phyloP scores from a whole-genome alignment of 148 eudicot species.

The Vaccinium vitisidaea region DNA sequence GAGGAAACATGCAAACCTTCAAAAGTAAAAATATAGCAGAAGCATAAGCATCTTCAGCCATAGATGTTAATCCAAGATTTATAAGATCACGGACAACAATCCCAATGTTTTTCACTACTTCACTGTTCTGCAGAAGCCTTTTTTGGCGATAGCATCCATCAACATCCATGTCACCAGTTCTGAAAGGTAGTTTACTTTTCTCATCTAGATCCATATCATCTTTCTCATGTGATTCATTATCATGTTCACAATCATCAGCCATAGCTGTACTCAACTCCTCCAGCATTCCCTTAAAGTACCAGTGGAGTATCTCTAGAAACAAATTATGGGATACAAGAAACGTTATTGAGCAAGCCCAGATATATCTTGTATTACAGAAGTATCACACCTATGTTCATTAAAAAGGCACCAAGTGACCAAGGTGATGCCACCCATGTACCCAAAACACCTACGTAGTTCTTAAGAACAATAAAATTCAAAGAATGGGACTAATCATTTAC shows the following conservation, averaged over 20 bases:
- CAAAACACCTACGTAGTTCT: no score
- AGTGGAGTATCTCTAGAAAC: constrained; percentile 46
- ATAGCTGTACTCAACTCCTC: constrained; percentile 71
- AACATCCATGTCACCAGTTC: constrained; percentile 56
- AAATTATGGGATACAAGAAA: constrained; percentile 17
- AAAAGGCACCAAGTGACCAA: no score
- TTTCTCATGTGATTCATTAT: constrained; percentile 41
- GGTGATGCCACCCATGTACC: no score
- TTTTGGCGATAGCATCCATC: constrained; percentile 43
- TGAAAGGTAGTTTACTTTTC: constrained; percentile 28
- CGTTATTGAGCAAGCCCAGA: background rate
- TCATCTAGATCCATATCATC: constrained; percentile 69
- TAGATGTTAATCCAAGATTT: constrained; percentile 86
- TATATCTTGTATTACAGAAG: background rate
- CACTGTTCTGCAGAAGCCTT: constrained; percentile 26
- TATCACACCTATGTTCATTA: no score
- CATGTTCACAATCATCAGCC: constrained; percentile 50
- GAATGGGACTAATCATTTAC: no score
- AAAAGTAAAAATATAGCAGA: constrained; percentile 87
- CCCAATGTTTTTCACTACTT: constrained; percentile 77
- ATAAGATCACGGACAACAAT: constrained; percentile 85
- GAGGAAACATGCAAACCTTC: constrained; percentile 54
- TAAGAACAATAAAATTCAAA: no score
- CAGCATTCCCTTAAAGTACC: constrained; percentile 78
- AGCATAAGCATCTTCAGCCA: constrained; percentile 98